A percentile compares a stretch with the other conserved stretches of the same genome.
Evolutionary conservation across 2,329 filamentous ascomycete species (phyloP).

Genomic region (Acarospora socialis): DNA sequence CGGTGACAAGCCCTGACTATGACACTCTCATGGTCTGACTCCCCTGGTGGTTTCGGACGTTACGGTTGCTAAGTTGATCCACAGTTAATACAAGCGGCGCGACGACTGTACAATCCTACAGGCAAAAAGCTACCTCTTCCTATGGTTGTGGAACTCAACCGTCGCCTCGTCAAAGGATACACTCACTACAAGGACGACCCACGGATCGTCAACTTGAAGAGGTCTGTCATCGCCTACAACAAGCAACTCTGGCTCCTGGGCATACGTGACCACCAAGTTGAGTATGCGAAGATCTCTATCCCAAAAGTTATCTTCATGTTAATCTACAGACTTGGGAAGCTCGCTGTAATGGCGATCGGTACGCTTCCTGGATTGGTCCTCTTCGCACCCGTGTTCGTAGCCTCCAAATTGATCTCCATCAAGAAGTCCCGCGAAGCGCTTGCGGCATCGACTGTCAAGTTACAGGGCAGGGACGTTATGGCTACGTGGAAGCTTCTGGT

Average conservation of each 20-base stretch:
- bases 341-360: constrained; percentile 60
- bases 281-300: constrained; percentile 74
- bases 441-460: constrained; percentile 75
- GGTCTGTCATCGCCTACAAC: constrained; percentile 73
- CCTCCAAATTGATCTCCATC: constrained; percentile 66
- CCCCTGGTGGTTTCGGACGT: not conserved
- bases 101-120: constrained; percentile 84
- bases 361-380: constrained; percentile 77
- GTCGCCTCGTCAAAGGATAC: constrained; percentile 80
- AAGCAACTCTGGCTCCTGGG: constrained; percentile 70
- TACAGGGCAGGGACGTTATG: constrained; percentile 78
- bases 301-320: constrained; percentile 61
- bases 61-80: constrained; percentile 19
- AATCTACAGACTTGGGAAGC: constrained; percentile 65
- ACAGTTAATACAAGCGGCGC: constrained; percentile 76
- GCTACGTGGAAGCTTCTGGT: constrained; percentile 89
- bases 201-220: constrained; percentile 61
- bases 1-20: constrained; percentile 83
- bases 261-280: constrained; percentile 85
- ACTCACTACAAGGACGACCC: constrained; percentile 84
- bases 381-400: constrained; percentile 78
- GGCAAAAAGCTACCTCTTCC: constrained; percentile 87
- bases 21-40: constrained; percentile 69
- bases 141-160: constrained; percentile 86
- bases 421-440: constrained; percentile 73